These are phyloP conservation scores for Acaromyces ingoldii DNA, from an alignment of 1,284 basidiomycete genomes.

Conservation along the genomic window DNA sequence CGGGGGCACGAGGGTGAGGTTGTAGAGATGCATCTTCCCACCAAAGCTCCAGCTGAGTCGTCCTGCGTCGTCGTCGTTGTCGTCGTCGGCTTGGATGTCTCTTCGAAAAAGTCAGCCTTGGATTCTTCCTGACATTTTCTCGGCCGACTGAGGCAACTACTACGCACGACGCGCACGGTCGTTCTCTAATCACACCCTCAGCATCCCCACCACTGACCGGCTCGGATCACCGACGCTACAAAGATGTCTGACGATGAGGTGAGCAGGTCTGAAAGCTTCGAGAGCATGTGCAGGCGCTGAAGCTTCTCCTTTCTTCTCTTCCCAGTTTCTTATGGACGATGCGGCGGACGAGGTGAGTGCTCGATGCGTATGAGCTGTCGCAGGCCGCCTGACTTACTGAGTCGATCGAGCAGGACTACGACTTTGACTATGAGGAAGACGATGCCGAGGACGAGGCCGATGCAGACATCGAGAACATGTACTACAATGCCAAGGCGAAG, in stretches of 20 bases:
- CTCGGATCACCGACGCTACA: too few relatives aligned
- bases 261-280: neutral
- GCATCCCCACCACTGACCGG: too few relatives aligned
- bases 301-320: neutral
- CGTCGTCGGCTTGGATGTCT: too few relatives aligned
- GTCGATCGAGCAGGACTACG: constrained; percentile 69
- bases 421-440: constrained; percentile 79
- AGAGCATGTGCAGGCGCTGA: neutral
- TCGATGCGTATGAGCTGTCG: neutral
- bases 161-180: too few relatives aligned
- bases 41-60: neutral
- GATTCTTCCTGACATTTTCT: too few relatives aligned
- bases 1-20: constrained; percentile 41
- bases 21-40: constrained; percentile 43
- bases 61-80: too few relatives aligned
- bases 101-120: too few relatives aligned
- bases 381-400: neutral
- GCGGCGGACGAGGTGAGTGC: constrained; percentile 41
- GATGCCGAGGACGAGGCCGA: constrained; percentile 61
- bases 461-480: constrained; percentile 93
- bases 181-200: too few relatives aligned
- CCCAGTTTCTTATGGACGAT: constrained; percentile 49
- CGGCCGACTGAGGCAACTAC: too few relatives aligned
- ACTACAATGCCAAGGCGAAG: constrained; percentile 93
- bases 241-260: constrained; percentile 23